Evolutionary conservation across 2,329 filamentous ascomycete species (phyloP).

Genomic region (Didymella pomorum): DNA sequence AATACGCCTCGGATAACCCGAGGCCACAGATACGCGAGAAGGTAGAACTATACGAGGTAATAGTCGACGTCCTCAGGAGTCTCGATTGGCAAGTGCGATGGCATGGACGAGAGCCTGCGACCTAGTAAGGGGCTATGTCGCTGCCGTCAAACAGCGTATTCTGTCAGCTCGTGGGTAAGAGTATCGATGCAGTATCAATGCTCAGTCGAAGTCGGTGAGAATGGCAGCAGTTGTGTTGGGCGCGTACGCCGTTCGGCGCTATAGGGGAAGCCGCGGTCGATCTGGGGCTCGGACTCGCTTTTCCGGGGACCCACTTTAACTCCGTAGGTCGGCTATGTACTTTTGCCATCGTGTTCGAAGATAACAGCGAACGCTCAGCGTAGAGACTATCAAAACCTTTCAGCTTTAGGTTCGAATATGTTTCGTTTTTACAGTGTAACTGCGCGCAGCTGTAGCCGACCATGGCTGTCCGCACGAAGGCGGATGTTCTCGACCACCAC

Average conservation of each 20-base stretch:
- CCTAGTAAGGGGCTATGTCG: neutral
- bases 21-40: constrained; percentile 1
- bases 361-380: neutral
- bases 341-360: constrained; percentile 2
- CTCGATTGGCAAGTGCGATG: neutral
- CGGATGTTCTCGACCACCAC: constrained; percentile 43
- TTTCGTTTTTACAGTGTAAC: constrained; percentile 2
- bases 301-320: constrained; percentile 7
- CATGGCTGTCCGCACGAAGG: constrained; percentile 6
- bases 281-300: no score
- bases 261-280: no score
- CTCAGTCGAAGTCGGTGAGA: neutral
- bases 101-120: neutral
- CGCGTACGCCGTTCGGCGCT: constrained; percentile 5
- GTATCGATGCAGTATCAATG: neutral
- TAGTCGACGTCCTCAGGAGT: constrained; percentile 1
- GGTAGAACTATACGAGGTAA: neutral
- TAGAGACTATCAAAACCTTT: neutral
- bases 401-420: neutral
- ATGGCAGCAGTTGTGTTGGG: neutral
- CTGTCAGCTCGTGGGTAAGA: neutral
- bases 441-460: constrained; percentile 6
- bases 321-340: constrained; percentile 19
- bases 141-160: neutral
- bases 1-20: neutral